phyloP scores from a whole-genome alignment of 129 eudicot species.

The Dittrichia graveolens region DNA sequence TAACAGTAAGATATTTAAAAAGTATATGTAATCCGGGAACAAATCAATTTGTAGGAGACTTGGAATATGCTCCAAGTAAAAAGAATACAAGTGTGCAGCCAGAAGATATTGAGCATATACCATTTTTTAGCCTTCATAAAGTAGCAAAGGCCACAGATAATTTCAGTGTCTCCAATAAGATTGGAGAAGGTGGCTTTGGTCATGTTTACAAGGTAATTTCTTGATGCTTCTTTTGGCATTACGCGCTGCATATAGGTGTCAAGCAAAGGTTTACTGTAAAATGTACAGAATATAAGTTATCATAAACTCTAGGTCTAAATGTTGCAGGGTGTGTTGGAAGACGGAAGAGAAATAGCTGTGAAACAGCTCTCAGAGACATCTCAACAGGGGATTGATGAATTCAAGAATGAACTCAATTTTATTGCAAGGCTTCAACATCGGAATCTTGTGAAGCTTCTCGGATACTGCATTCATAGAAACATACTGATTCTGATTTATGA shows the following conservation, averaged over 20 bases:
- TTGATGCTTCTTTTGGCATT: neutral
- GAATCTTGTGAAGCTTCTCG: conserved; percentile 51
- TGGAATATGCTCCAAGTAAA: neutral
- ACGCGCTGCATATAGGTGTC: too few species aligned
- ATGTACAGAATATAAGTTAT: neutral
- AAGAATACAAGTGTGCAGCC: neutral
- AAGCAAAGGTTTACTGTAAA: too few species aligned
- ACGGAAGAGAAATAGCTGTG: conserved; percentile 39
- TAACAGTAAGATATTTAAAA: too few species aligned
- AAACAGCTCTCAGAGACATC: conserved; percentile 40
- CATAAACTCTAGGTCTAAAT: neutral
- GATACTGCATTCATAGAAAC: conserved; percentile 43
- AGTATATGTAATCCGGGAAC: too few species aligned
- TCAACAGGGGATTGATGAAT: conserved; percentile 31
- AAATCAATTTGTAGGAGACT: neutral
- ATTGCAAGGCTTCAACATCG: conserved; percentile 50
- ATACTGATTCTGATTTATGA: conserved; percentile 28
- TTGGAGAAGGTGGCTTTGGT: conserved; percentile 31
- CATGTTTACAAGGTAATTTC: conserved; percentile 30
- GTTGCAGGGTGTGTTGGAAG: conserved; percentile 39
- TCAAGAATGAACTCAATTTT: conserved; percentile 28
- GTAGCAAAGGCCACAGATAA: conserved; percentile 19
- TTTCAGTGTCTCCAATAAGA: conserved; percentile 19
- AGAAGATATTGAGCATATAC: conserved; percentile 16
- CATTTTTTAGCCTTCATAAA: conserved; percentile 5